Conservation (phyloP, 148 eudicot genomes). For the Rhododendron mucronatum region DNA sequence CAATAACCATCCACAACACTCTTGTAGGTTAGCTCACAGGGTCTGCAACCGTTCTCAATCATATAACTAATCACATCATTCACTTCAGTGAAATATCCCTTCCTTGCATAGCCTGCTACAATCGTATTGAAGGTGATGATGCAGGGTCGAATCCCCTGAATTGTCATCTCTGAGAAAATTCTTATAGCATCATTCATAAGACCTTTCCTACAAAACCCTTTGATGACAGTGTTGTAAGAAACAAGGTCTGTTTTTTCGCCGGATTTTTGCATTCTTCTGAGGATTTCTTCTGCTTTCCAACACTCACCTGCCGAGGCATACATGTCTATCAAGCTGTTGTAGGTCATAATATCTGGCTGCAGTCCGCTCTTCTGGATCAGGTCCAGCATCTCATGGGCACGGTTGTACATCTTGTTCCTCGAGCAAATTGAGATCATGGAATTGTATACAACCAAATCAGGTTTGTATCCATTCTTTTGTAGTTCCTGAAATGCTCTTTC, state of each 20-base stretch:
- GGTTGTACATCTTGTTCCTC: constrained; percentile 62
- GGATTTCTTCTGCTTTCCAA: constrained; percentile 82
- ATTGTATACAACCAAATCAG: constrained; percentile 73
- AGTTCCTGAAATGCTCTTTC: constrained; percentile 72
- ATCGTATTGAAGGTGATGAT: constrained; percentile 84
- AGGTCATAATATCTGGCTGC: constrained; percentile 79
- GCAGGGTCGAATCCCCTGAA: constrained; percentile 73
- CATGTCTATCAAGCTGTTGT: constrained; percentile 83
- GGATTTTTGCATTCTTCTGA: constrained; percentile 36
- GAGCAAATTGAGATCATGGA: constrained; percentile 80
- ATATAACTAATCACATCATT: constrained; percentile 69
- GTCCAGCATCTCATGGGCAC: constrained; percentile 55
- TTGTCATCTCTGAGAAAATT: constrained; percentile 66
- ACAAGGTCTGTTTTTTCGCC: constrained; percentile 75
- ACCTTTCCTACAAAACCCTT: constrained; percentile 79
- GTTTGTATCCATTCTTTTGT: constrained; percentile 59
- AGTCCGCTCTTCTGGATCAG: constrained; percentile 48
- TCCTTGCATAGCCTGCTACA: constrained; percentile 67
- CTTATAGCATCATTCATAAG: constrained; percentile 80
- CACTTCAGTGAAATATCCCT: constrained; percentile 64
- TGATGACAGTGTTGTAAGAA: constrained; percentile 83
- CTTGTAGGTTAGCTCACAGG: constrained; percentile 80
- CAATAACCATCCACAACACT: constrained; percentile 72
- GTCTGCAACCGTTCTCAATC: constrained; percentile 62
- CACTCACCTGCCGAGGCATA: constrained; percentile 74